Base-by-base conservation (phyloP, 441 rosid genomes). In the Mallotus japonicus region DNA sequence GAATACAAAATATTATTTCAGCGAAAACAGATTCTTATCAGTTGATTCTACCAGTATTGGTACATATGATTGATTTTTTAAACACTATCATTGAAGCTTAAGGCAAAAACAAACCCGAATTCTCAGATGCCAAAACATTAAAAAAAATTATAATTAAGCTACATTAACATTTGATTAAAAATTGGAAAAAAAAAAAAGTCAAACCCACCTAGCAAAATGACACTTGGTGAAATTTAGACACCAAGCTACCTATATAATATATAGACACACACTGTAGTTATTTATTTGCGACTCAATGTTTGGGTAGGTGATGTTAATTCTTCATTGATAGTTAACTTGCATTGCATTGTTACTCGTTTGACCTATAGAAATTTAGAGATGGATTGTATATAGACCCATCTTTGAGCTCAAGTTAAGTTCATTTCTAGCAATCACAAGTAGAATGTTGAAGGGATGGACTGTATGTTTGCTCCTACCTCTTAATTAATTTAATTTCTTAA, bases 311-410 rank as follows among this genome's bases (percentile, higher is more conserved):
- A 64, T 64, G 16, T 32, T 40, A 24, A 59, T 58, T 61, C 76
- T 71, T 77, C 16, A 47, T 20, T 58, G 61, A 42, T 76, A 70
- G 53, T 73, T 67, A 71, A 73, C 78, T n/a, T n/a, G n/a, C n/a
- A n/a, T 63, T 67, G 61, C 65, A 67, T 3, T 51, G 40, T 34
- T 34, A 6, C 8, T 22, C 40, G 51, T n/a, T 49, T 50, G 57
- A 58, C 51, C 20, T 32, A 44, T 6, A 19, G 40, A 69, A 55
- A 34, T 10, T 13, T 15, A 44, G 51, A 20, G 16, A 16, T 44
- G 40, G 16, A 58, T 24, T 22, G 57, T 22, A 70, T 37, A 13
- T 20, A 69, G 32, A 69, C 17, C 11, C 6, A 56, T 16, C 72
- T 69, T 69, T 37, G 50, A 5, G 62, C 13, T 3, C 8, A 62